Evolutionary conservation across 192 early-diverging fungal genomes (phyloP).

Genomic region (Funneliformis mosseae): DNA sequence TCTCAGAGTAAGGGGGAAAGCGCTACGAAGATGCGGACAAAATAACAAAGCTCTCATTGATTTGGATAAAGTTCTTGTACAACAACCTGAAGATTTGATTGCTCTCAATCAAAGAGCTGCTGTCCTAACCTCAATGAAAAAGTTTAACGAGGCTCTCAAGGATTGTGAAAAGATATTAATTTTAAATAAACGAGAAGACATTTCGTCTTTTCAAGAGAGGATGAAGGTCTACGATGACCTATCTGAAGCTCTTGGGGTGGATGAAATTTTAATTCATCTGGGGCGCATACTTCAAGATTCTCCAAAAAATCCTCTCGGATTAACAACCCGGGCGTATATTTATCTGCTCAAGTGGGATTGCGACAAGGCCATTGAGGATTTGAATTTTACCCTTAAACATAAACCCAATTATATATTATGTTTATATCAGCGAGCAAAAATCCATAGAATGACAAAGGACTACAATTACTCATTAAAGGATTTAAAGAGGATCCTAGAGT

Average conservation of each 20-base stretch:
- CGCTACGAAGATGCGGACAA: neutral
- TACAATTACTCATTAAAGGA: neutral
- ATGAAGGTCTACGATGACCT: neutral
- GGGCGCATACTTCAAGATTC: neutral
- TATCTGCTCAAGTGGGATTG: neutral
- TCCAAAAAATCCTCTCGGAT: neutral
- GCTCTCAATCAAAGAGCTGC: neutral
- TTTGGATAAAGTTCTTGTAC: neutral
- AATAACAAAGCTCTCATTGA: neutral
- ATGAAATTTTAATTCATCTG: neutral
- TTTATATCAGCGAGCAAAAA: neutral
- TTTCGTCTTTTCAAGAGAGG: neutral
- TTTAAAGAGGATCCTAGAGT: neutral
- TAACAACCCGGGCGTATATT: neutral
- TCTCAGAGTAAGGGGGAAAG: neutral
- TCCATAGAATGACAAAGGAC: neutral
- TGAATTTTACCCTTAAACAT: neutral
- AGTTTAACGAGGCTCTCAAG: neutral
- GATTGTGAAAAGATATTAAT: neutral
- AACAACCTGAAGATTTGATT: neutral
- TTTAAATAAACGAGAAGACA: neutral
- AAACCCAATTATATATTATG: neutral
- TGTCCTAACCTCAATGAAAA: neutral
- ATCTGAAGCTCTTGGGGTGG: neutral
- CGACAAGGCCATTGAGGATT: neutral